These are phyloP conservation scores for Cladosporium sp. DNA, from an alignment of 2,329 filamentous ascomycete genomes.

Conservation along the genomic window DNA sequence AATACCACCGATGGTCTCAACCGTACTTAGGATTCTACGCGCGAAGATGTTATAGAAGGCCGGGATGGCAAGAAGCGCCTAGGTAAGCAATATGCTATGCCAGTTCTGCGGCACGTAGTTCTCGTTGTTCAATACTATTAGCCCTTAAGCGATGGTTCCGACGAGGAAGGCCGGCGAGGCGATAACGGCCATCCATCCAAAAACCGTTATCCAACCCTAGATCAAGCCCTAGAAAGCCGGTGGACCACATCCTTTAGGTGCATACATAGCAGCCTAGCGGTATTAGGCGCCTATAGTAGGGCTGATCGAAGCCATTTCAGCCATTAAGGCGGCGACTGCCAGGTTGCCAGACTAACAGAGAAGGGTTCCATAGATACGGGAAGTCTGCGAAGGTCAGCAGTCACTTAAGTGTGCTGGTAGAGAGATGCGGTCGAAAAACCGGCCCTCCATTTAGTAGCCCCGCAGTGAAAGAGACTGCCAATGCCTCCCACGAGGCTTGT, in stretches of 20 bases:
- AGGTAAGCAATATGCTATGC: conserved; percentile 39
- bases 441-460: conserved; percentile 14
- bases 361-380: conserved; percentile 12
- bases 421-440: background rate
- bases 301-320: conserved; percentile 17
- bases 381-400: conserved; percentile 6
- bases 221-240: conserved; percentile 14
- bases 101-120: conserved; percentile 34
- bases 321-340: conserved; percentile 11
- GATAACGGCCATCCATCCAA: conserved; percentile 36
- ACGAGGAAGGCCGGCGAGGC: conserved; percentile 32
- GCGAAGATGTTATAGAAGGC: conserved; percentile 28
- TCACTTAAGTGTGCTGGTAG: too few relatives aligned
- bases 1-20: conserved; percentile 32
- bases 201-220: conserved; percentile 32
- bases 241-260: background rate
- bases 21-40: conserved; percentile 29
- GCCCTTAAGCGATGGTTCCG: conserved; percentile 33
- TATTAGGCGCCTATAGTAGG: conserved; percentile 15
- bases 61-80: conserved; percentile 23
- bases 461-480: conserved; percentile 8
- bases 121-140: conserved; percentile 35
- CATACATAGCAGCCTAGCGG: conserved; percentile 13
- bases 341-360: conserved; percentile 7
- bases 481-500: conserved; percentile 13